Percentiles rank a stretch among this genome's conserved stretches.
Evolutionary conservation across 139 green algal species (phyloP).

Genomic region (Closterium sp.): DNA sequence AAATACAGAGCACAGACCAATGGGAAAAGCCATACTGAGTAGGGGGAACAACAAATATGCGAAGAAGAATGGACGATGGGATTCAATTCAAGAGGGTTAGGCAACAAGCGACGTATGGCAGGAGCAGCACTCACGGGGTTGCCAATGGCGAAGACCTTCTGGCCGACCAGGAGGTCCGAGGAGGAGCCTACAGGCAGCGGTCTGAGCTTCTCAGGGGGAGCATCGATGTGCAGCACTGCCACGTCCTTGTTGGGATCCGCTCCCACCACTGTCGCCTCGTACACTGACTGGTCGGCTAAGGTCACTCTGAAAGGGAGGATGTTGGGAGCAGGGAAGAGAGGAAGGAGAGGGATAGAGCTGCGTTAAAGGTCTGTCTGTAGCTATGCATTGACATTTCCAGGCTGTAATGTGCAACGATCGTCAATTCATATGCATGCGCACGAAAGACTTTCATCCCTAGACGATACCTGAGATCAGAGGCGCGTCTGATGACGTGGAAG

Average conservation of each 20-base stretch:
- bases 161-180: slow-evolving; percentile 53
- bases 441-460: background rate
- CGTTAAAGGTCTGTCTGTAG: background rate
- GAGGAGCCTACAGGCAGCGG: slow-evolving; percentile 53
- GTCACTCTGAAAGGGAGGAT: slow-evolving; percentile 28
- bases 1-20: background rate
- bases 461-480: slow-evolving; percentile 51
- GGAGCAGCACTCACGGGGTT: slow-evolving; percentile 52
- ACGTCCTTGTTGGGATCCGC: slow-evolving; percentile 64
- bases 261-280: slow-evolving; percentile 54
- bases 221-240: slow-evolving; percentile 60
- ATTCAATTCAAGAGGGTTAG: background rate
- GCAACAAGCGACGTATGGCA: background rate
- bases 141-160: slow-evolving; percentile 63
- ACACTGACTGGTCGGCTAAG: slow-evolving; percentile 47
- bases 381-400: background rate
- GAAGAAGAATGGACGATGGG: background rate
- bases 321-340: background rate
- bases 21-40: background rate
- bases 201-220: slow-evolving; percentile 15
- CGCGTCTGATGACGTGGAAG: slow-evolving; percentile 73
- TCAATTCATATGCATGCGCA: background rate
- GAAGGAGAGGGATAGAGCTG: background rate
- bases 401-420: background rate
- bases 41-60: background rate